A percentile compares a stretch with the other conserved stretches of the same genome.
Evolutionary conservation across 352 stramenopile genomes (phyloP).

Genomic region (Salisapilia sapeloensis): DNA sequence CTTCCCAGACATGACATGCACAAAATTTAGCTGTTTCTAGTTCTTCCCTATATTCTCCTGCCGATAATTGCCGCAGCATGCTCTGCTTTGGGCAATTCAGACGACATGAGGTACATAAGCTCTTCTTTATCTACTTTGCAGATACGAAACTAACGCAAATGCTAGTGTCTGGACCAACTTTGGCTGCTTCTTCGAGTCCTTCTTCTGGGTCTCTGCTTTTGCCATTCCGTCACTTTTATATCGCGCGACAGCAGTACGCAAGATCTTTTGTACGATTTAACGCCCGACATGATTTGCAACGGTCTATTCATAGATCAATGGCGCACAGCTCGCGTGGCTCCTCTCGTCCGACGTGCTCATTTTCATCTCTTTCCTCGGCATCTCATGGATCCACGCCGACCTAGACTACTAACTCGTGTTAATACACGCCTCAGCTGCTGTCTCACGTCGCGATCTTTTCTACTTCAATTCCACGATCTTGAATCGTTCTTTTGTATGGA

Average conservation of each 20-base stretch:
- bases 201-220: slow-evolving; percentile 48
- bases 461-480: slow-evolving; percentile 2
- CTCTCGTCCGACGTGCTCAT: slow-evolving; percentile 38
- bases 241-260: slow-evolving; percentile 36
- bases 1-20: neutral
- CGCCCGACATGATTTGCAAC: neutral
- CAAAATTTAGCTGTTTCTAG: slow-evolving; percentile 5
- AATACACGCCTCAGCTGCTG: too few relatives aligned
- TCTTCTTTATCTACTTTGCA: neutral
- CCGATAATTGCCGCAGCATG: slow-evolving; percentile 41
- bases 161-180: slow-evolving; percentile 33
- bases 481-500: neutral
- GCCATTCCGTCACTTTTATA: slow-evolving; percentile 47
- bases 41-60: slow-evolving; percentile 45
- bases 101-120: slow-evolving; percentile 23
- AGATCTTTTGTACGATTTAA: neutral
- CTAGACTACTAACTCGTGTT: neutral
- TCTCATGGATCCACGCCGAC: slow-evolving; percentile 20
- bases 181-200: slow-evolving; percentile 53
- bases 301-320: slow-evolving; percentile 22
- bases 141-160: neutral
- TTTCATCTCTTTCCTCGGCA: slow-evolving; percentile 29
- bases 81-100: slow-evolving; percentile 20
- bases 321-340: slow-evolving; percentile 40
- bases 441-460: neutral